Evolutionary conservation across 441 rosid genomes (phyloP).

Genomic region (Croton setiger): DNA sequence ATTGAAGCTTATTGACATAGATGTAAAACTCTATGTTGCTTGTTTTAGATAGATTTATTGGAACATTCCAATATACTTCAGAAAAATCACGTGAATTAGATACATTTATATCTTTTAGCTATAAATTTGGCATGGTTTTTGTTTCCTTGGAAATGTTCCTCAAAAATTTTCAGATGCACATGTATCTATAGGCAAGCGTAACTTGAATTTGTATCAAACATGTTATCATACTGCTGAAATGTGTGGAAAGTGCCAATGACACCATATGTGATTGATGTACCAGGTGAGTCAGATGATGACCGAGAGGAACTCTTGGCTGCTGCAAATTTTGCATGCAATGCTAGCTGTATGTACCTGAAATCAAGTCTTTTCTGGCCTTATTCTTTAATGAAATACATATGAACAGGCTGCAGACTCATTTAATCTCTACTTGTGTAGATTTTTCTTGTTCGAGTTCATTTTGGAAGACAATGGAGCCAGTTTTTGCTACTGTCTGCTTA

Average conservation of each 20-base stretch:
- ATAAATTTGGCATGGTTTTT: neutral
- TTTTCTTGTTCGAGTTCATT: slow-evolving; percentile 41
- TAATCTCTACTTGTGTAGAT: slow-evolving; percentile 36
- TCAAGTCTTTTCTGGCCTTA: slow-evolving; percentile 8
- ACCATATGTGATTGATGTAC: slow-evolving; percentile 15
- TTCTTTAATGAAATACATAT: neutral
- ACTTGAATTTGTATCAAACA: neutral
- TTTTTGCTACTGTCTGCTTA: slow-evolving; percentile 36
- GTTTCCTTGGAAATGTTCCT: neutral
- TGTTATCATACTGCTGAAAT: neutral
- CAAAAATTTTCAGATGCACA: neutral
- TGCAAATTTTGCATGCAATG: slow-evolving; percentile 45
- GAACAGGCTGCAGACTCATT: neutral
- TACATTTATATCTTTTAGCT: slow-evolving; percentile 1
- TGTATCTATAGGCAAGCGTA: neutral
- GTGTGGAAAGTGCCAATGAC: neutral
- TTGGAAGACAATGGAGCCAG: slow-evolving; percentile 51
- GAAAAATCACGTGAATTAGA: neutral
- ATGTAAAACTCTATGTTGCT: neutral
- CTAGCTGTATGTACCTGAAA: slow-evolving; percentile 41
- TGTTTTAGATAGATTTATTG: neutral
- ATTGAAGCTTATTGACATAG: neutral
- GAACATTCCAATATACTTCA: neutral
- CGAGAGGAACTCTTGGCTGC: slow-evolving; percentile 56
- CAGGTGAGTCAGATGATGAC: slow-evolving; percentile 57